phyloP scores from a whole-genome alignment of 2,329 filamentous ascomycete genomes.

The Ophiocordyceps sinensis region DNA sequence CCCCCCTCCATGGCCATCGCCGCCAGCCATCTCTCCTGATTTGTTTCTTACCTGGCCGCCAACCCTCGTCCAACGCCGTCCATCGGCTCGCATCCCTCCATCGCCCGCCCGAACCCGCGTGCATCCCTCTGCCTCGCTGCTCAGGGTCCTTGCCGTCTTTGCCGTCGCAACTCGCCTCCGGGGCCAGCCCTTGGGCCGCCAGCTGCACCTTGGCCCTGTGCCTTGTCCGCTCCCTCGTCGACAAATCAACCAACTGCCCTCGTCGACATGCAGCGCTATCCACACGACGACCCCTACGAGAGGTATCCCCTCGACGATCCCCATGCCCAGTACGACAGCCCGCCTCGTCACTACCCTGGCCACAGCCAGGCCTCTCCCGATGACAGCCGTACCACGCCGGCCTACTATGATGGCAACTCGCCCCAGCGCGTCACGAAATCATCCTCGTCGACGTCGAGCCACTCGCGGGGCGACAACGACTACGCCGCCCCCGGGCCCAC shows the following conservation, averaged over 20 bases:
- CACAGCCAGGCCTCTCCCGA: constrained; percentile 1
- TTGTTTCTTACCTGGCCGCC: too few relatives aligned
- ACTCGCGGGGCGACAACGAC: neutral
- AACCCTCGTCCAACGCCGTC: too few relatives aligned
- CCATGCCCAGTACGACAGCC: constrained; percentile 6
- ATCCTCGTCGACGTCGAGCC: constrained; percentile 1
- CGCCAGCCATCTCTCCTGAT: too few relatives aligned
- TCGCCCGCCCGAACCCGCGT: too few relatives aligned
- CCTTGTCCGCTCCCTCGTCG: neutral
- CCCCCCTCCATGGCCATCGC: too few relatives aligned
- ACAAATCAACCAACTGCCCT: neutral
- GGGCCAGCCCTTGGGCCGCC: neutral
- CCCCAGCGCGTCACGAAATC: neutral
- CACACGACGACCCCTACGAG: constrained; percentile 17
- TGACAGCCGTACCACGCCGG: constrained; percentile 1
- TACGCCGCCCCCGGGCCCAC: constrained; percentile 1
- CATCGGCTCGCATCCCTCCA: too few relatives aligned
- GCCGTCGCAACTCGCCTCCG: neutral
- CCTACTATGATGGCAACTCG: constrained; percentile 12
- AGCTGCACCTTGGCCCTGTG: neutral
- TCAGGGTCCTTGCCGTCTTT: too few relatives aligned
- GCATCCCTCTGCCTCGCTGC: too few relatives aligned
- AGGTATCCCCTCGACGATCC: constrained; percentile 20
- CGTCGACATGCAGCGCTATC: constrained; percentile 17
- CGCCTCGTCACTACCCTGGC: constrained; percentile 7